Percentiles rank a stretch among this genome's conserved stretches.
These are phyloP conservation scores for Cladorrhinum sp. DNA, from an alignment of 2,329 filamentous ascomycete genomes.

Conservation along the genomic window DNA sequence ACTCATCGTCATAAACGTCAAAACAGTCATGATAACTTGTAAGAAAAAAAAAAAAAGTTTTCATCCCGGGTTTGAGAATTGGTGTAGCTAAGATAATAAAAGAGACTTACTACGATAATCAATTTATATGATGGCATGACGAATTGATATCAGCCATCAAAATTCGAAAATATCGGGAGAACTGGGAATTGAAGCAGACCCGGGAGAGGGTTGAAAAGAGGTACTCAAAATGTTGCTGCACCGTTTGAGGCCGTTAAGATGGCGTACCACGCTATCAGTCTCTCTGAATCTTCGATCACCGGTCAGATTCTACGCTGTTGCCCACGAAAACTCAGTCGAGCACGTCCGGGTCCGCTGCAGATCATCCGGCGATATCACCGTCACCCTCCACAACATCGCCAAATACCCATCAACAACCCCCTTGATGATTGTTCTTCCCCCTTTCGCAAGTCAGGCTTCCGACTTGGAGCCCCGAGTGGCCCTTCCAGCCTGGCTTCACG, in stretches of 20 bases:
- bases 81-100: not conserved
- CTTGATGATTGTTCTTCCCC: constrained; percentile 55
- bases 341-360: constrained; percentile 47
- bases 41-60: not conserved
- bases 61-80: not conserved
- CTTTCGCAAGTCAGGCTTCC: constrained; percentile 37
- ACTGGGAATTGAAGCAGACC: not conserved
- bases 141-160: not conserved
- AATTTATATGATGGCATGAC: not conserved
- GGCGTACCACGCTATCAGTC: not conserved
- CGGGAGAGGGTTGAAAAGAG: too few relatives aligned
- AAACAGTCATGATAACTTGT: not conserved
- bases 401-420: constrained; percentile 39
- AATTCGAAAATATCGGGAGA: not conserved
- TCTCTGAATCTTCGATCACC: not conserved
- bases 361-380: constrained; percentile 47
- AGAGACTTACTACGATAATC: not conserved
- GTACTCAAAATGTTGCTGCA: constrained; percentile 13
- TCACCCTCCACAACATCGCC: constrained; percentile 51
- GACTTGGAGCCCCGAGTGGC: constrained; percentile 19
- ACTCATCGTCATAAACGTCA: not conserved
- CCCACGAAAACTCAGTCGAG: constrained; percentile 31
- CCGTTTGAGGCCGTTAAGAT: constrained; percentile 9
- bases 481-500: constrained; percentile 42
- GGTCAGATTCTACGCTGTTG: constrained; percentile 20